phyloP scores from a whole-genome alignment of 345 rosid species.

The Eucalyptus virginea region DNA sequence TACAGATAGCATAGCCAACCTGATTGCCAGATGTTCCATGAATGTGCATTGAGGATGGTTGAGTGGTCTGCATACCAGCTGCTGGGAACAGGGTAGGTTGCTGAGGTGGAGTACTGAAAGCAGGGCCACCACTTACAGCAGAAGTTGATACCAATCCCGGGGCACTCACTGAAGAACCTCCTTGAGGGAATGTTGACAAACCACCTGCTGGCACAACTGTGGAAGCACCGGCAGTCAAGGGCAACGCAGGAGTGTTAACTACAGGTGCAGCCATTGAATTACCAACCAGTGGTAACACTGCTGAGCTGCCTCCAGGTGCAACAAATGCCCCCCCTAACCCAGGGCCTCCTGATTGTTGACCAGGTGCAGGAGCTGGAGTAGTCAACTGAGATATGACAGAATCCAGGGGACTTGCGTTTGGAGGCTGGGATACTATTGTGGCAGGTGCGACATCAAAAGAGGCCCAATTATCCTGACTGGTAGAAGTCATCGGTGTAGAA shows the following conservation, averaged over 20 bases:
- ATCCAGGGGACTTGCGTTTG: constrained; percentile 48
- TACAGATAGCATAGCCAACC: constrained; percentile 18
- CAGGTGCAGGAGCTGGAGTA: constrained; percentile 34
- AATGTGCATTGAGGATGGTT: constrained; percentile 25
- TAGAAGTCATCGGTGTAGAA: constrained; percentile 18
- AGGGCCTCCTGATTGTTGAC: constrained; percentile 21
- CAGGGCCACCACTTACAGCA: constrained; percentile 17
- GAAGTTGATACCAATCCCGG: constrained; percentile 11
- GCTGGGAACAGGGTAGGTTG: constrained; percentile 35
- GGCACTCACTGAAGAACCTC: constrained; percentile 12
- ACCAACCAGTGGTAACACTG: constrained; percentile 7
- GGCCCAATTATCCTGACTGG: constrained; percentile 61
- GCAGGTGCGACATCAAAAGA: constrained; percentile 51
- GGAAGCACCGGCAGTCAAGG: constrained; percentile 8
- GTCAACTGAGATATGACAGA: constrained; percentile 74
- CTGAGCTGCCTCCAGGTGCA: constrained; percentile 4
- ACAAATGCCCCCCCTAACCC: background rate
- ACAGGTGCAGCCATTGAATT: constrained; percentile 6
- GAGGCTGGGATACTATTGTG: constrained; percentile 37
- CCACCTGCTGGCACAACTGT: constrained; percentile 8
- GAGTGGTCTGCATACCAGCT: constrained; percentile 25
- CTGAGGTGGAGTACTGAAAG: constrained; percentile 33
- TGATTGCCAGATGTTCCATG: constrained; percentile 46
- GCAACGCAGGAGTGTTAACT: constrained; percentile 4
- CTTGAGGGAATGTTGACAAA: constrained; percentile 13